Conservation (phyloP, 129 eudicot genomes). For the Helianthus annuus region DNA sequence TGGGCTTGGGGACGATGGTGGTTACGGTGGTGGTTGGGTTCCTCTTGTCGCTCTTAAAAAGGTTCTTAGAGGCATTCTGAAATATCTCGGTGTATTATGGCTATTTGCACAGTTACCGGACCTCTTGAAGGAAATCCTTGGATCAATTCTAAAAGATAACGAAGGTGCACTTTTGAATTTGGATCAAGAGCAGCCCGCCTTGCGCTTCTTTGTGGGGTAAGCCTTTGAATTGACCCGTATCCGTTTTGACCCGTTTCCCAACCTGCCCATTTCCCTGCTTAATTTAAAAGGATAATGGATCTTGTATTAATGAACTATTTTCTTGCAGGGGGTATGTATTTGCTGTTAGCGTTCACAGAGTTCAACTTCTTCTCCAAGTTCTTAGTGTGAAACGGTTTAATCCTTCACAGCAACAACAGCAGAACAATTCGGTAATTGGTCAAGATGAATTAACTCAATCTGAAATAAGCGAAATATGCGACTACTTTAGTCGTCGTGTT, state of each 20-base stretch:
- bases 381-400: conserved; percentile 91
- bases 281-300: not conserved
- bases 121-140: conserved; percentile 87
- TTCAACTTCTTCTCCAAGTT: conserved; percentile 97
- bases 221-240: conserved; percentile 2
- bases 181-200: conserved; percentile 99
- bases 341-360: conserved; percentile 98
- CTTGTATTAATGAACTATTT: conserved; percentile 16
- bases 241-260: conserved; percentile 1
- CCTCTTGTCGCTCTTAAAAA: conserved; percentile 97
- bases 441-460: conserved; percentile 82
- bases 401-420: conserved; percentile 88
- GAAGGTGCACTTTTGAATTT: conserved; percentile 94
- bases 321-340: conserved; percentile 89
- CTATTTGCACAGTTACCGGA: conserved; percentile 99
- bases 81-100: conserved; percentile 98
- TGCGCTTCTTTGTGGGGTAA: conserved; percentile 99
- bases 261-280: not conserved
- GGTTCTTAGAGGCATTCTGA: conserved; percentile 93
- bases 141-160: conserved; percentile 86
- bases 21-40: conserved; percentile 99
- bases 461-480: conserved; percentile 93
- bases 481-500: conserved; percentile 95
- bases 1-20: conserved; percentile 99
- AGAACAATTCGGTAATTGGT: conserved; percentile 55